phyloP scores from a whole-genome alignment of 495 filamentous ascomycete species.

The Penicillium subrubescens region DNA sequence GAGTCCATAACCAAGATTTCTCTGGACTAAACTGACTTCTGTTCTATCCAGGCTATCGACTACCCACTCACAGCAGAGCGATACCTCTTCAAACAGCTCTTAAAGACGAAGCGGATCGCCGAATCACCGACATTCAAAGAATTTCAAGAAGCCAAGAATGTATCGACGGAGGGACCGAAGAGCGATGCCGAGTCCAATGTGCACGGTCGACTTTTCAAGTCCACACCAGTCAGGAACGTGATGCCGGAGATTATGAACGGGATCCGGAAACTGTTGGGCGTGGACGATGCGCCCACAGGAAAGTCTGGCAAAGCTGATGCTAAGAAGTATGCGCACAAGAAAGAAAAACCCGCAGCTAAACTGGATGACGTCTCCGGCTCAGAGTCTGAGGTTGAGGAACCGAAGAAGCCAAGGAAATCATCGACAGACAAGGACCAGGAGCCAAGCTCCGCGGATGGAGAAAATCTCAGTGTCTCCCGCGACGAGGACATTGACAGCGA shows the following conservation, averaged over 20 bases:
- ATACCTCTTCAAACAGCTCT: constrained; percentile 75
- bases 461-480: constrained; percentile 26
- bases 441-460: constrained; percentile 21
- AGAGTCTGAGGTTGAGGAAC: constrained; percentile 9
- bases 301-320: constrained; percentile 27
- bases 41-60: constrained; percentile 56
- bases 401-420: constrained; percentile 8
- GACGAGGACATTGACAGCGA: constrained; percentile 43
- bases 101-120: constrained; percentile 70
- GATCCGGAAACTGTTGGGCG: constrained; percentile 61
- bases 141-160: constrained; percentile 38
- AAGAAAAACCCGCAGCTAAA: constrained; percentile 19
- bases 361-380: constrained; percentile 18
- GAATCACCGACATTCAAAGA: constrained; percentile 48
- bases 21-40: neutral
- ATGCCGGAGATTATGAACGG: constrained; percentile 62
- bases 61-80: constrained; percentile 62
- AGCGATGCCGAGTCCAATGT: constrained; percentile 70
- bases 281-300: constrained; percentile 50
- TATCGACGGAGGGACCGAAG: constrained; percentile 38
- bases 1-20: neutral
- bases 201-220: constrained; percentile 76
- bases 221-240: constrained; percentile 69
- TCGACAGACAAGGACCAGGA: constrained; percentile 9
- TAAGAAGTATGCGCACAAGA: constrained; percentile 24